Evolutionary conservation across 257 asterid species (phyloP).

Genomic region (Nicotiana noctiflora): DNA sequence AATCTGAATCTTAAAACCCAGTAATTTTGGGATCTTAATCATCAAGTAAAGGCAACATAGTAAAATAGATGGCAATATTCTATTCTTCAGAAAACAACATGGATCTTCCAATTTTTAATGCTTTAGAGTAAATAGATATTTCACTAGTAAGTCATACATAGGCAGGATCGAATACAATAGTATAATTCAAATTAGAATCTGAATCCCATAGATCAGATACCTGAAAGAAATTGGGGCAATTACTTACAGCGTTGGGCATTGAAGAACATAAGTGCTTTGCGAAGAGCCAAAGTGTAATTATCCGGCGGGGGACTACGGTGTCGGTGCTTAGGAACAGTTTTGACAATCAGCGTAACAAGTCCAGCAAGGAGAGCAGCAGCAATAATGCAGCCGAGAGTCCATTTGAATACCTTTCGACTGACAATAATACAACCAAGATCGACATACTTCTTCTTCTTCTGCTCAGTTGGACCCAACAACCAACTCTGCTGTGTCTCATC

Average conservation of each 20-base stretch:
- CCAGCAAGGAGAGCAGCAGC: conserved; percentile 74
- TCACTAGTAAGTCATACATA: too few species aligned
- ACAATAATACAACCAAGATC: conserved; percentile 95
- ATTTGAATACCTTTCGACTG: conserved; percentile 69
- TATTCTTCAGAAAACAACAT: neutral
- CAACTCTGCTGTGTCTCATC: conserved; percentile 99
- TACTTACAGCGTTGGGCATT: conserved; percentile 90
- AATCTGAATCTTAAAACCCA: neutral
- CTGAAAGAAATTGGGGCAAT: neutral
- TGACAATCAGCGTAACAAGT: conserved; percentile 55
- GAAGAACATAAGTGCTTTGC: conserved; percentile 88
- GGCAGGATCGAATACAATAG: too few species aligned
- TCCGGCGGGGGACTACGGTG: conserved; percentile 73
- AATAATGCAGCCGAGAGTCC: conserved; percentile 70
- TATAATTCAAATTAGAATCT: too few species aligned
- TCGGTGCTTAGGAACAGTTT: conserved; percentile 75
- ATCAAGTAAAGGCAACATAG: neutral
- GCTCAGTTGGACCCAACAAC: conserved; percentile 89
- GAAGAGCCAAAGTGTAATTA: conserved; percentile 79
- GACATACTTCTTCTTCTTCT: conserved; percentile 95
- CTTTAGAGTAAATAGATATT: too few species aligned
- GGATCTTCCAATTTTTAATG: neutral
- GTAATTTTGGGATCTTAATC: neutral
- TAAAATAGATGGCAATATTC: too few species aligned
- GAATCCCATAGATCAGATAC: too few species aligned